phyloP scores from a whole-genome alignment of 768 basidiomycete species.

The Epithele typhae region DNA sequence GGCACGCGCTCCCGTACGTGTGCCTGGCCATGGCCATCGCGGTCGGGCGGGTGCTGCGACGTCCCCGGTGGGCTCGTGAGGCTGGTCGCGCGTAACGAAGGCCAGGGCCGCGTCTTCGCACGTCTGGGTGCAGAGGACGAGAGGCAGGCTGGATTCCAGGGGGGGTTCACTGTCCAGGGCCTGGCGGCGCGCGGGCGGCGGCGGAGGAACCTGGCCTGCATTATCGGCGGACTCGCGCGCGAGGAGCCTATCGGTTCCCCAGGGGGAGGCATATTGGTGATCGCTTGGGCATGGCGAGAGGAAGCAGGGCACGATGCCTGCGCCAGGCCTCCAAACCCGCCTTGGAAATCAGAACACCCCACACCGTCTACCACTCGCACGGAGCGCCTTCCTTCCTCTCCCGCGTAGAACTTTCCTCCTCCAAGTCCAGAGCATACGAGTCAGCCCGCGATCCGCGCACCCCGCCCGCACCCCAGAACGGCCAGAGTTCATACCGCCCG shows the following conservation, averaged over 20 bases:
- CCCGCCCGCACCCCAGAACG: not conserved
- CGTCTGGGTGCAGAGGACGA: too few relatives aligned
- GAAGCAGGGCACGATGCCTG: constrained; percentile 8
- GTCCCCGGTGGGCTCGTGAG: too few relatives aligned
- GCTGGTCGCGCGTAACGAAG: too few relatives aligned
- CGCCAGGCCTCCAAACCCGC: constrained; percentile 4
- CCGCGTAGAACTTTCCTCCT: constrained; percentile 4
- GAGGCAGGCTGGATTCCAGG: too few relatives aligned
- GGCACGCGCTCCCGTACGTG: too few relatives aligned
- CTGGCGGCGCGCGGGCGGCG: too few relatives aligned
- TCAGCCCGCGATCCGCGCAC: not conserved
- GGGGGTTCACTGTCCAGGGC: too few relatives aligned
- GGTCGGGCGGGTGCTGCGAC: too few relatives aligned
- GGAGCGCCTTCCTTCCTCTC: constrained; percentile 5
- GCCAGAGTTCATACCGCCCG: constrained; percentile 3
- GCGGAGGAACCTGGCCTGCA: too few relatives aligned
- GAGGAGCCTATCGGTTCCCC: constrained; percentile 2
- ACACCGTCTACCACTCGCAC: constrained; percentile 9
- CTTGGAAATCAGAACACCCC: constrained; percentile 11
- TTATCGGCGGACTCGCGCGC: constrained; percentile 7
- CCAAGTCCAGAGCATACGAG: too few relatives aligned
- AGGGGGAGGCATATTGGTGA: not conserved
- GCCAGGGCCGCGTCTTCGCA: too few relatives aligned
- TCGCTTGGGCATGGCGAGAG: constrained; percentile 3
- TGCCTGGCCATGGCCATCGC: too few relatives aligned